Evolutionary conservation across 1,139 yeast genomes (phyloP).

Genomic region (Protomyces gravidus): DNA sequence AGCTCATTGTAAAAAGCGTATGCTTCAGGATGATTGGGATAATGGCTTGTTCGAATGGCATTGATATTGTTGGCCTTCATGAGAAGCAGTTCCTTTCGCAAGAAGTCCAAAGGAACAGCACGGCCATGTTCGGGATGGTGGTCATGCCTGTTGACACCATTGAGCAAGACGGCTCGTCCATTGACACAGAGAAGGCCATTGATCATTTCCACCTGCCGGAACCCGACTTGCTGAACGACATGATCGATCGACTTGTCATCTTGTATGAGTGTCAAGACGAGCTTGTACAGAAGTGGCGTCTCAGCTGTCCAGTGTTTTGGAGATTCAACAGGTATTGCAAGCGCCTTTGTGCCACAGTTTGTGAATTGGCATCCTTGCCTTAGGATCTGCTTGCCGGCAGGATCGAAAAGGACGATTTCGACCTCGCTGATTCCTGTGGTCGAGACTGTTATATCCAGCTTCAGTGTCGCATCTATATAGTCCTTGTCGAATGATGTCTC

Average conservation of each 20-base stretch:
- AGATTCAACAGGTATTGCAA: conserved; percentile 24
- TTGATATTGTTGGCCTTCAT: conserved; percentile 44
- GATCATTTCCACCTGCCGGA: conserved; percentile 40
- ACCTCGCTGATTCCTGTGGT: neutral
- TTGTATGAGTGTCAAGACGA: conserved; percentile 34
- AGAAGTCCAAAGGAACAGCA: conserved; percentile 41
- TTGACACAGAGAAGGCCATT: conserved; percentile 40
- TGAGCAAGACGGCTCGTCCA: conserved; percentile 39
- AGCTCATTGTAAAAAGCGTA: conserved; percentile 36
- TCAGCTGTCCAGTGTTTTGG: conserved; percentile 43
- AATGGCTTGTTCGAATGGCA: conserved; percentile 43
- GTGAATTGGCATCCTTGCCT: neutral
- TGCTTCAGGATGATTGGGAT: conserved; percentile 40
- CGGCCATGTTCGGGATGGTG: conserved; percentile 42
- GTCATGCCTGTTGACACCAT: conserved; percentile 44
- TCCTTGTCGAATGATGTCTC: conserved; percentile 12
- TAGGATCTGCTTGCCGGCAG: neutral
- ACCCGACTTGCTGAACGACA: conserved; percentile 40
- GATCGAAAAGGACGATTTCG: conserved; percentile 3
- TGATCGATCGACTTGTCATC: conserved; percentile 32
- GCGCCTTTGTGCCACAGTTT: neutral
- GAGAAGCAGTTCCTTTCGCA: conserved; percentile 39
- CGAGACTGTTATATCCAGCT: conserved; percentile 5
- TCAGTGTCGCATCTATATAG: conserved; percentile 4
- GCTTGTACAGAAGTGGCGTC: conserved; percentile 40